Conservation (phyloP, 2,329 filamentous ascomycete genomes). For the Botryotinia convoluta region DNA sequence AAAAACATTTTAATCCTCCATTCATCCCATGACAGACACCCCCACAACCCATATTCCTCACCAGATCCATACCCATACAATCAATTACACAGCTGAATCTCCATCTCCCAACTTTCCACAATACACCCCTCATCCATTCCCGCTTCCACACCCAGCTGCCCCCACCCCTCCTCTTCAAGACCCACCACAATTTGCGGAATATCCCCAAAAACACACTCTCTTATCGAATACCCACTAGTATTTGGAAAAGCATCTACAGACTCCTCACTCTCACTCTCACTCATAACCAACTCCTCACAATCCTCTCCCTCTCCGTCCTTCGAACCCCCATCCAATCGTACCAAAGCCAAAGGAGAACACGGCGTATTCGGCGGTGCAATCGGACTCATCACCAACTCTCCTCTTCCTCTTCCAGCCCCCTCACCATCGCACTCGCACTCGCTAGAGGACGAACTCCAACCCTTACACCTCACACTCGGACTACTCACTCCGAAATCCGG, state of each 20-base stretch:
- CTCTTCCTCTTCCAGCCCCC: neutral
- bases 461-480: neutral
- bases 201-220: neutral
- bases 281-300: neutral
- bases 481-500: neutral
- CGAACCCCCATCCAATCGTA: neutral
- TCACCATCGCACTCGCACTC: neutral
- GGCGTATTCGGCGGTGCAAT: neutral
- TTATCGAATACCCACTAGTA: neutral
- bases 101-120: neutral
- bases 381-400: neutral
- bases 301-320: neutral
- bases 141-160: neutral
- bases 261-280: neutral
- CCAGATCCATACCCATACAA: accelerated
- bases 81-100: neutral
- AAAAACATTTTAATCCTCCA: neutral
- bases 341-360: neutral
- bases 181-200: neutral
- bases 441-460: neutral
- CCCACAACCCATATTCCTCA: neutral
- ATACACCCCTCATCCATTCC: neutral
- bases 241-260: neutral
- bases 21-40: neutral
- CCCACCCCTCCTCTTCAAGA: neutral